Conservation (phyloP, 352 stramenopile species). For the Phytophthora melonis region DNA sequence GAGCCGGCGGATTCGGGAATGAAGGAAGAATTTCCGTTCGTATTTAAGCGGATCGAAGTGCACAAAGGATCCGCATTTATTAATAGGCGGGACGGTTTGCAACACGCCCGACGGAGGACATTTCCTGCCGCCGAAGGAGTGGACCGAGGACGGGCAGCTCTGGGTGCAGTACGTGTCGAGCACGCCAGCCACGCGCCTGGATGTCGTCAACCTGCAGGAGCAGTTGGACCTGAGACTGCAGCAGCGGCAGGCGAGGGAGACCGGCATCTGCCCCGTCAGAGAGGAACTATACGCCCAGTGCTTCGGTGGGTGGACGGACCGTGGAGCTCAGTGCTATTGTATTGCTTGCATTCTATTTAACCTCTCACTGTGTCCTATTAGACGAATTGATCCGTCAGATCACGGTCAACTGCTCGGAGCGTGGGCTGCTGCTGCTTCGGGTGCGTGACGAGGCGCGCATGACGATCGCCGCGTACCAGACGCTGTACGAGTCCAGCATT, state of each 20-base stretch:
- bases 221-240: constrained; percentile 92
- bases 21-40: too few species aligned
- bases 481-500: constrained; percentile 28
- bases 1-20: background rate
- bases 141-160: constrained; percentile 90
- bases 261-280: constrained; percentile 92
- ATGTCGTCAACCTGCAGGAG: constrained; percentile 93
- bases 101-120: constrained; percentile 88
- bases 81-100: constrained; percentile 68
- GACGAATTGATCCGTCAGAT: constrained; percentile 94
- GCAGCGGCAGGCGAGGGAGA: constrained; percentile 92
- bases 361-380: constrained; percentile 21
- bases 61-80: too few species aligned
- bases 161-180: constrained; percentile 95
- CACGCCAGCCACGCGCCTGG: constrained; percentile 91
- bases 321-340: background rate
- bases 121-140: constrained; percentile 91
- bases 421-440: constrained; percentile 88
- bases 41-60: too few species aligned
- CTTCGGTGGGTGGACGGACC: constrained; percentile 66
- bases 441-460: constrained; percentile 93
- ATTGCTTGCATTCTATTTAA: background rate
- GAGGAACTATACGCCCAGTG: constrained; percentile 95
- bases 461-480: constrained; percentile 63
- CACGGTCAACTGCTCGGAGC: constrained; percentile 94